Percentiles rank a stretch among this genome's conserved stretches.
phyloP scores from a whole-genome alignment of 108 stramenopile genomes.

The Fragilariopsis cylindrus region DNA sequence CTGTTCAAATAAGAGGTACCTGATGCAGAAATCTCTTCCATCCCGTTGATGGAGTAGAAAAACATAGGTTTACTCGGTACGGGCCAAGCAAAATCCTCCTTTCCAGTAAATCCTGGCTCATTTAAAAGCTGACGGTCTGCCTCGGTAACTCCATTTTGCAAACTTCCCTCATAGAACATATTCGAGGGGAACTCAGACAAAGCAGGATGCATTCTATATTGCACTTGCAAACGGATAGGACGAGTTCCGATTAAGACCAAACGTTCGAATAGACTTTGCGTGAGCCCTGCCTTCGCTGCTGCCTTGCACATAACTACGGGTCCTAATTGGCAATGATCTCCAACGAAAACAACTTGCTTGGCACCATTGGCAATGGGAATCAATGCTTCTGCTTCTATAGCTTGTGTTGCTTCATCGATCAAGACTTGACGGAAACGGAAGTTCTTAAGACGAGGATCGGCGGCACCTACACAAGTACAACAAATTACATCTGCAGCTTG shows the following conservation, averaged over 20 bases:
- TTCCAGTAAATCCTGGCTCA: constrained; percentile 71
- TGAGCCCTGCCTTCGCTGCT: constrained; percentile 94
- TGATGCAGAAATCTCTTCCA: constrained; percentile 96
- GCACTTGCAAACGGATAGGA: constrained; percentile 96
- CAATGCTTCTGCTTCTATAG: constrained; percentile 97
- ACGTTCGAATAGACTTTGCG: constrained; percentile 95
- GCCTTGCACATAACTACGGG: constrained; percentile 98
- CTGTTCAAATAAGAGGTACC: constrained; percentile 98
- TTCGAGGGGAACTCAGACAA: constrained; percentile 98
- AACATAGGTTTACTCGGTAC: constrained; percentile 94
- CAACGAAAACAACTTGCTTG: constrained; percentile 98
- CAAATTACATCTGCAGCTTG: constrained; percentile 99
- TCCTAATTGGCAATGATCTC: constrained; percentile 98
- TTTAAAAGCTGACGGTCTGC: constrained; percentile 85
- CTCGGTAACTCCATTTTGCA: constrained; percentile 98
- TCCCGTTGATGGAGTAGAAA: constrained; percentile 91
- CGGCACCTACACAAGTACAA: constrained; percentile 97
- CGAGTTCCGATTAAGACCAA: constrained; percentile 94
- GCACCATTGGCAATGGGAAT: constrained; percentile 97
- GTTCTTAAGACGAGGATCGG: constrained; percentile 94
- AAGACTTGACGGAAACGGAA: constrained; percentile 96
- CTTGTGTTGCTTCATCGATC: constrained; percentile 99
- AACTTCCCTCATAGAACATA: constrained; percentile 98
- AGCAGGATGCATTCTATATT: constrained; percentile 99
- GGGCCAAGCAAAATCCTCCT: constrained; percentile 91